Conservation (phyloP, 1,284 basidiomycete species). For the Cryptococcus deneoformans region DNA sequence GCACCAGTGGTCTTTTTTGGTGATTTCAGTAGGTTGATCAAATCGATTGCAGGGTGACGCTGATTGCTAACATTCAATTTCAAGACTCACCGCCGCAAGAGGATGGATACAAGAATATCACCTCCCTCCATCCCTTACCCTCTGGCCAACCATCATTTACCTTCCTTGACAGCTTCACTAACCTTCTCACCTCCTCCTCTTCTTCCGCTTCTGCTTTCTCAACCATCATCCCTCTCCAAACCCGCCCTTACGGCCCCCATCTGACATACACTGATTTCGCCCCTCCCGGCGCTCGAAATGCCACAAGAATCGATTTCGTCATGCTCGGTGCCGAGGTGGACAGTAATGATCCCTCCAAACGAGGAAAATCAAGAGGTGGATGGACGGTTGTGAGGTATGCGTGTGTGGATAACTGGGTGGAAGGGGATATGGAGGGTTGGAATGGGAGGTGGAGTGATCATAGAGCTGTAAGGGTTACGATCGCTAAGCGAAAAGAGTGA, state of each 20-base stretch:
- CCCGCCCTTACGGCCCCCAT: conserved; percentile 31
- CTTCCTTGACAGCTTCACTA: conserved; percentile 35
- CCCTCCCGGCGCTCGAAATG: conserved; percentile 20
- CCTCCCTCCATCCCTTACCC: conserved; percentile 24
- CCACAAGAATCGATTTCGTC: conserved; percentile 42
- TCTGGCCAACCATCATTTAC: conserved; percentile 22
- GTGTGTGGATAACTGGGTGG: conserved; percentile 41
- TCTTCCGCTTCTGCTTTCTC: background rate
- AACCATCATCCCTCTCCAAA: conserved; percentile 13
- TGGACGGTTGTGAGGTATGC: conserved; percentile 32
- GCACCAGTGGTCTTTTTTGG: conserved; percentile 37
- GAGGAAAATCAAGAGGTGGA: conserved; percentile 10
- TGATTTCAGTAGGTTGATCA: conserved; percentile 40
- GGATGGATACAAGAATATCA: conserved; percentile 44
- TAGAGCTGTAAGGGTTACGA: conserved; percentile 30
- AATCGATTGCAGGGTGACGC: background rate
- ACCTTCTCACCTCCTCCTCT: conserved; percentile 12
- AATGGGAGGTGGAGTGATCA: conserved; percentile 45
- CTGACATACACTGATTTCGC: conserved; percentile 41
- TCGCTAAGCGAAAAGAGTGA: too few relatives aligned
- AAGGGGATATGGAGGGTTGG: conserved; percentile 37
- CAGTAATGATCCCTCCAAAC: background rate
- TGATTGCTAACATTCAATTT: background rate
- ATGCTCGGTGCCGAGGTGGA: conserved; percentile 25
- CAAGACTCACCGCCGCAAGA: conserved; percentile 39